Evolutionary conservation across 495 filamentous ascomycete species (phyloP), one percentile per base, ranked within the genome.

Genomic region (Aspergillus panamensis): DNA sequence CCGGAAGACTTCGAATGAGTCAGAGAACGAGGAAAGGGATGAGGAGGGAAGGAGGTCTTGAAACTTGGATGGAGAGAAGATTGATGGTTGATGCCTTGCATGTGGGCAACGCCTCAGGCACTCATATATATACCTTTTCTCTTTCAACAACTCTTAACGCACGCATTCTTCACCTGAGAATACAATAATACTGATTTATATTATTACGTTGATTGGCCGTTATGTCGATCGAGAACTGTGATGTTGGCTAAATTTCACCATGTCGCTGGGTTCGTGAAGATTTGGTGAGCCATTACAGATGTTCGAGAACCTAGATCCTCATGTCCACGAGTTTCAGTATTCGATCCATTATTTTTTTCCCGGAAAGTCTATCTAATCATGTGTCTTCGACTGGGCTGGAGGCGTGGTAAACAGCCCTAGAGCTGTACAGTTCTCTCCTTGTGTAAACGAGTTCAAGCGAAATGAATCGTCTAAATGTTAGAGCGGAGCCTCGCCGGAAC

Each of bases 1-100:
- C 16, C 13, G 19, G 39, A 39, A 32, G 48, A 20, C n/a, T 9
- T 30, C 12, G 14, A 16, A 35, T 56, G 51, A 59, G 60, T 55
- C 54, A 57, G 44, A 48, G 43, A 17, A 30, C 33, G 48, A 50
- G 32, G 21, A 21, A 25, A 21, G 17, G 29, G 25, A 44, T 21
- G 33, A 32, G 39, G 31, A 19, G 47, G 16, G 5, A 19, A 7
- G 25, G 37, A 25, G 5, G 25, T 25, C 5, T 25, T 14, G 45
- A 17, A 20, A 37, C 25, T 25, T 25, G 5, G 25, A 25, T 25
- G 25, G 47, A 31, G n/a, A 50, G 58, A 33, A 2, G 35, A 44
- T 35, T 21, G 10, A 12, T 17, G 42, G 31, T 31, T 49, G 43
- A 47, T 47, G 25, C 21, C 47, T 29, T 49, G 47, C 20, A 29